Evolutionary conservation across 805 yeast species (phyloP).

Genomic region (Groenewaldozyma tartarivorans): DNA sequence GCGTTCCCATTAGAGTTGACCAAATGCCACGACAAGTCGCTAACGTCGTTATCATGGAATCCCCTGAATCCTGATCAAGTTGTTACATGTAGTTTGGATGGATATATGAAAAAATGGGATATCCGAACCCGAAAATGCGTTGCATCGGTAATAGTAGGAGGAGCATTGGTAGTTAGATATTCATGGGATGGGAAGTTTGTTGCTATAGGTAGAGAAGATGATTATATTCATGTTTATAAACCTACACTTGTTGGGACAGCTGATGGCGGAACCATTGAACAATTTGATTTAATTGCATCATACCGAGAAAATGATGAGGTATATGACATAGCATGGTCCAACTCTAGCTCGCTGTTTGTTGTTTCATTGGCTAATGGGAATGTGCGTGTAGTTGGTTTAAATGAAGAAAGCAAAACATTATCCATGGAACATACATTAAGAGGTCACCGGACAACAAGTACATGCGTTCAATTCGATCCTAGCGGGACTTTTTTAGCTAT

Average conservation of each 20-base stretch:
- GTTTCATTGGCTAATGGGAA: conserved; percentile 43
- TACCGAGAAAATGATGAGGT: conserved; percentile 18
- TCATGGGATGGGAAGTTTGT: conserved; percentile 41
- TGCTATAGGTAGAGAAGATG: conserved; percentile 34
- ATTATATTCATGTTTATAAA: conserved; percentile 30
- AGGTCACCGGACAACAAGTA: conserved; percentile 45
- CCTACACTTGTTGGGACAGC: conserved; percentile 25
- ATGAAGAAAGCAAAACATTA: conserved; percentile 7
- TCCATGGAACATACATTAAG: conserved; percentile 16
- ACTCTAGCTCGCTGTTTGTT: conserved; percentile 28
- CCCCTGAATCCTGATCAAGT: conserved; percentile 37
- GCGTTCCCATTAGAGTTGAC: conserved; percentile 29
- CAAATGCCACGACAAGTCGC: conserved; percentile 32
- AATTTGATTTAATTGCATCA: conserved; percentile 24
- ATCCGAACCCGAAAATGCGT: conserved; percentile 27
- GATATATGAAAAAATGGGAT: conserved; percentile 40
- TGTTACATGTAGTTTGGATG: conserved; percentile 43
- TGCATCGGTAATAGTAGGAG: conserved; percentile 24
- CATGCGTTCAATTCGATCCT: conserved; percentile 42
- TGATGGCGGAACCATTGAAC: background rate
- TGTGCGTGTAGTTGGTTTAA: conserved; percentile 14
- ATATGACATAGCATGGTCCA: conserved; percentile 34
- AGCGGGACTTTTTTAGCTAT: conserved; percentile 40
- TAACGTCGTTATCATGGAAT: conserved; percentile 39
- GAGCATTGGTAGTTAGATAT: conserved; percentile 25